A percentile compares a stretch with the other conserved stretches of the same genome.
These are phyloP conservation scores for Vitis rotundifolia DNA, from an alignment of 164 flowering plant genomes.

Conservation along the genomic window DNA sequence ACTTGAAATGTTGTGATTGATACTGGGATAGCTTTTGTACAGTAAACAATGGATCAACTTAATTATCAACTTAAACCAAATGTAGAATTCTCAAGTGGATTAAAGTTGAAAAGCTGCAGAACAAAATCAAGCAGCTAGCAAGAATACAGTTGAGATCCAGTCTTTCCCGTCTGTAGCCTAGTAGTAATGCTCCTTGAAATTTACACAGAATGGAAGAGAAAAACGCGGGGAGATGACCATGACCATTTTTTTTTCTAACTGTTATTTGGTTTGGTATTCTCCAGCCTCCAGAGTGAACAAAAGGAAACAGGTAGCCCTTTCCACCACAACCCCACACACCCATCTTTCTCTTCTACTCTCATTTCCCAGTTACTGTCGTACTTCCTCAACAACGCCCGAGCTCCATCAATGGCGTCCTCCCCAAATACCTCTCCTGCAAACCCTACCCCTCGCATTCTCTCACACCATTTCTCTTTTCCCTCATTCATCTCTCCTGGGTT, in stretches of 20 bases:
- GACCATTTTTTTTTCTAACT: neutral
- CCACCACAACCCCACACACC: constrained; percentile 62
- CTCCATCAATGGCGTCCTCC: constrained; percentile 65
- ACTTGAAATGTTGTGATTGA: no score
- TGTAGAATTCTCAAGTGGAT: no score
- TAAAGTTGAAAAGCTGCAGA: no score
- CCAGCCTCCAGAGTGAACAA: constrained; percentile 62
- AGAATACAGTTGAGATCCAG: no score
- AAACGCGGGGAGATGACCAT: neutral
- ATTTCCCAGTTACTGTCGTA: constrained; percentile 78
- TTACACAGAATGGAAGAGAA: no score
- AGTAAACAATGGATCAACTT: no score
- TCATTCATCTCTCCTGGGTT: constrained; percentile 58
- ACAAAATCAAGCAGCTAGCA: no score
- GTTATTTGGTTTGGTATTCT: constrained; percentile 16
- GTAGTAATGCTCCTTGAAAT: neutral
- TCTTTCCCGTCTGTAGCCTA: no score
- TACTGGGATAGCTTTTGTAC: no score
- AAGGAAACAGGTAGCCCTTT: constrained; percentile 81
- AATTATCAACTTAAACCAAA: no score
- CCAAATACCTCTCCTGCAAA: constrained; percentile 50
- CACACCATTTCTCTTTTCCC: constrained; percentile 65
- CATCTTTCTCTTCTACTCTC: constrained; percentile 55
- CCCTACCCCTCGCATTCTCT: constrained; percentile 57
- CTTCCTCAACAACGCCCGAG: constrained; percentile 65